Percentiles rank a stretch among this genome's conserved stretches.
phyloP scores from a whole-genome alignment of 2,329 filamentous ascomycete species.

The Ceratocystis colombiana region DNA sequence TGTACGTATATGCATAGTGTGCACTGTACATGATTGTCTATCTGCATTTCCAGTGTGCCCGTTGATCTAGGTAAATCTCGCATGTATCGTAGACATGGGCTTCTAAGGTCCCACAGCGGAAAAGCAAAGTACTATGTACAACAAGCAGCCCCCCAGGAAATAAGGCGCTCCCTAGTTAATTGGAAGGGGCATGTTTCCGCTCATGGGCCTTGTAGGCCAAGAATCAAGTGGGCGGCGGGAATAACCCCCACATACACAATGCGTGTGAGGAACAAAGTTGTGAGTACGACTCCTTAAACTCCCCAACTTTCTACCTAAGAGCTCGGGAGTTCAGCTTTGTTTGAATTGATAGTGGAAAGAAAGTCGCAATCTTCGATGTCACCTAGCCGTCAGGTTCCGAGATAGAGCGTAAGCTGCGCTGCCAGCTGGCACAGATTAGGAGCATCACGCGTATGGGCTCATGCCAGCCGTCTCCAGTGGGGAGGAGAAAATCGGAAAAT shows the following conservation, averaged over 20 bases:
- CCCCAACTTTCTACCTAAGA: neutral
- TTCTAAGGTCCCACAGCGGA: neutral
- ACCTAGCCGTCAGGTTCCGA: conserved; percentile 2
- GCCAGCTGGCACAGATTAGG: neutral
- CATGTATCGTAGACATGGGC: conserved; percentile 10
- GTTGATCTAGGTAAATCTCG: neutral
- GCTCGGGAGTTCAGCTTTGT: neutral
- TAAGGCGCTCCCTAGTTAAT: neutral
- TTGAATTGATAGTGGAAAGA: neutral
- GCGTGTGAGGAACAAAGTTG: neutral
- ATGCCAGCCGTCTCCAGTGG: neutral
- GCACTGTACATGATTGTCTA: neutral
- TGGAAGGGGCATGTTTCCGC: neutral
- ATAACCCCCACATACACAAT: neutral
- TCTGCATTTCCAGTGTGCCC: neutral
- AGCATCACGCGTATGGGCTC: neutral
- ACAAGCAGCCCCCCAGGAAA: neutral
- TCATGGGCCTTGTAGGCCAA: neutral
- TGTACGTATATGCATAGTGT: neutral
- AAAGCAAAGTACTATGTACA: conserved; percentile 1
- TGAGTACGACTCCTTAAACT: neutral
- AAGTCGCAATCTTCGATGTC: conserved; percentile 15
- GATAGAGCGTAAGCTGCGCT: neutral
- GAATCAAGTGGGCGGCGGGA: neutral
- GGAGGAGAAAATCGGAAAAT: neutral